phyloP scores from a whole-genome alignment of 164 flowering plant genomes.

The Liriodendron chinense region DNA sequence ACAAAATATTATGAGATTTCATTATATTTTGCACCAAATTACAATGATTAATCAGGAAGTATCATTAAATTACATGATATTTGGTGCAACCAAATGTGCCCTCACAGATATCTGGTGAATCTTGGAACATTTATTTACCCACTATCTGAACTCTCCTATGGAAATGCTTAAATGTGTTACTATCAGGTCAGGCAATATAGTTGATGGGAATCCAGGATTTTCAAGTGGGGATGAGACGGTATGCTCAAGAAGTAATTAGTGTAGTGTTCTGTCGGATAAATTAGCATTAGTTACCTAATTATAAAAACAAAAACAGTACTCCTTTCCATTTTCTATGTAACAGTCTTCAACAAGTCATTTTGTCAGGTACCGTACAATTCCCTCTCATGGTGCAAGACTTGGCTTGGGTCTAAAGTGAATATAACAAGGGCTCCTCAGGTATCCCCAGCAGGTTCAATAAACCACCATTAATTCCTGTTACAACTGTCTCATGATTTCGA shows the following conservation, averaged over 20 bases:
- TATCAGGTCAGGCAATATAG: conserved; percentile 76
- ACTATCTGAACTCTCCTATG: conserved; percentile 2
- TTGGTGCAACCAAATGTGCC: neutral
- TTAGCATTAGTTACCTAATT: neutral
- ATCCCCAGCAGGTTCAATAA: conserved; percentile 5
- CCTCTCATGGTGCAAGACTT: conserved; percentile 94
- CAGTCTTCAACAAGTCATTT: conserved; percentile 6
- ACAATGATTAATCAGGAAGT: neutral
- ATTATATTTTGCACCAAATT: neutral
- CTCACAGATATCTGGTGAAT: neutral
- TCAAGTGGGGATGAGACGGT: conserved; percentile 98
- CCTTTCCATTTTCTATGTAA: neutral
- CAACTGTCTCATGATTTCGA: neutral
- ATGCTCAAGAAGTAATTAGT: conserved; percentile 20
- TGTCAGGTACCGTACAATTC: conserved; percentile 90
- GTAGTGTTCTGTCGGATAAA: neutral
- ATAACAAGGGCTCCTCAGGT: conserved; percentile 99
- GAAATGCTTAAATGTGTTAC: neutral
- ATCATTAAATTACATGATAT: neutral
- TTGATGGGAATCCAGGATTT: conserved; percentile 81
- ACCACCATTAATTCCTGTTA: neutral
- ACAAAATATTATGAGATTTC: neutral
- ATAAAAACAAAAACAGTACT: neutral
- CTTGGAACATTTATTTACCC: neutral
- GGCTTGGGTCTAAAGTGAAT: conserved; percentile 94